Evolutionary conservation across 176 grass and related monocot genomes (phyloP).

Genomic region (Cenchrus fungigraminus): DNA sequence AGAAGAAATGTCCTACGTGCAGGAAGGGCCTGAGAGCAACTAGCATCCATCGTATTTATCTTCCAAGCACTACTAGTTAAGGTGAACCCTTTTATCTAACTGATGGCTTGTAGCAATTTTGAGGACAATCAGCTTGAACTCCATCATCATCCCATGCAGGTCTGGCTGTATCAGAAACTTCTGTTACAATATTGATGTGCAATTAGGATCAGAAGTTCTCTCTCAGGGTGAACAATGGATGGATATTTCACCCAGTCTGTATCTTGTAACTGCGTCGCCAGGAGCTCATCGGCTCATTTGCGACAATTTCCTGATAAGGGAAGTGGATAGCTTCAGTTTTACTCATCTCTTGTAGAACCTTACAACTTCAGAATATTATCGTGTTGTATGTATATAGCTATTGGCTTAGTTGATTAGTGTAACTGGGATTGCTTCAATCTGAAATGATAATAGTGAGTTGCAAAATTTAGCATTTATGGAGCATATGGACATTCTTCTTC

Average conservation of each 20-base stretch:
- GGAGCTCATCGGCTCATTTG: neutral
- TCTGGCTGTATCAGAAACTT: neutral
- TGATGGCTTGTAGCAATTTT: neutral
- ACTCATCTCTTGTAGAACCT: neutral
- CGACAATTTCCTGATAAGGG: slow-evolving; percentile 1
- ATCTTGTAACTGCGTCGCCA: slow-evolving; percentile 1
- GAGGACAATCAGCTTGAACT: slow-evolving; percentile 12
- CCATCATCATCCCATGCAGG: neutral
- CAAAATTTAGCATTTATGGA: neutral
- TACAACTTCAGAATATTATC: neutral
- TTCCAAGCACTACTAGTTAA: slow-evolving; percentile 56
- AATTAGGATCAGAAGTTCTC: slow-evolving; percentile 29
- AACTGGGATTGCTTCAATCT: slow-evolving; percentile 2
- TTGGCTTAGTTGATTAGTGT: slow-evolving; percentile 18
- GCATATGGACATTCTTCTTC: neutral
- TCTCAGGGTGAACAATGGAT: neutral
- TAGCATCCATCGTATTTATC: slow-evolving; percentile 78
- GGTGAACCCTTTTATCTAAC: slow-evolving; percentile 29
- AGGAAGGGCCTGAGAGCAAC: slow-evolving; percentile 60
- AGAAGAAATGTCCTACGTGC: slow-evolving; percentile 96
- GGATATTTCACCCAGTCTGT: neutral
- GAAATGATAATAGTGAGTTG: slow-evolving; percentile 10
- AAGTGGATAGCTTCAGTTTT: slow-evolving; percentile 4
- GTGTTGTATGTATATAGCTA: slow-evolving; percentile 29
- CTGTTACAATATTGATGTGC: neutral